phyloP scores from a whole-genome alignment of 2,329 filamentous ascomycete genomes.

The Alternaria hordeiaustralica region DNA sequence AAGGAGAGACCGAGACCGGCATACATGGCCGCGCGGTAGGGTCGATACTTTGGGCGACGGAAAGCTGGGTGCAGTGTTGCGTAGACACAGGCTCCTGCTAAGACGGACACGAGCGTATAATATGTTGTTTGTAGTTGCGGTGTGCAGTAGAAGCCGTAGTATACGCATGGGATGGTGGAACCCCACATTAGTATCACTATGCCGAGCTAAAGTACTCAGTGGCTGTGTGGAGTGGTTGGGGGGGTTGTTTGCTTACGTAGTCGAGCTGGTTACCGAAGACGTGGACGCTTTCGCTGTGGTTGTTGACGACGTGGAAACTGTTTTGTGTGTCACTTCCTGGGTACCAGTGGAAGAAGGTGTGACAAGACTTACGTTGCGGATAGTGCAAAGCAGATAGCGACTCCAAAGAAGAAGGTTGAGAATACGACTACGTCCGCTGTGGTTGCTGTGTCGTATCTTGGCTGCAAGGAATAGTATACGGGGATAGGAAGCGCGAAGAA shows the following conservation, averaged over 20 bases:
- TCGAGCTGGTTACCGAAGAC: constrained; percentile 1
- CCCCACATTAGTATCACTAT: not conserved
- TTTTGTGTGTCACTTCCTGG: not conserved
- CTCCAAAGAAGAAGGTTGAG: constrained; percentile 1
- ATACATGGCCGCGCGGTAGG: constrained; percentile 2
- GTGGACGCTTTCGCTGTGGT: not conserved
- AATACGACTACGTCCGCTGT: not conserved
- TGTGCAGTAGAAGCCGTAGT: constrained; percentile 1
- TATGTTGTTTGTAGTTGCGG: not conserved
- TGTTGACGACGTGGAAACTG: not conserved
- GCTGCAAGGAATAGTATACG: not conserved
- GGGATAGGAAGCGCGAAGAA: not conserved
- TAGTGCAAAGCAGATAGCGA: not conserved
- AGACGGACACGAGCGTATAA: not conserved
- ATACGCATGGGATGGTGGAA: not conserved
- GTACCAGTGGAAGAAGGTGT: too few species aligned
- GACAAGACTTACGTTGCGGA: not conserved
- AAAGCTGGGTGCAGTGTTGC: constrained; percentile 1
- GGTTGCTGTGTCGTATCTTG: not conserved
- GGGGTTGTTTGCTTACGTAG: not conserved
- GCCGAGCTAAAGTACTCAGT: not conserved
- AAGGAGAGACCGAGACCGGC: not conserved
- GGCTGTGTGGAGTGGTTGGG: too few species aligned
- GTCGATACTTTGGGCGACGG: not conserved
- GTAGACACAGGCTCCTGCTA: not conserved